Evolutionary conservation across 768 basidiomycete species (phyloP).

Genomic region (Termitomyces sp.): DNA sequence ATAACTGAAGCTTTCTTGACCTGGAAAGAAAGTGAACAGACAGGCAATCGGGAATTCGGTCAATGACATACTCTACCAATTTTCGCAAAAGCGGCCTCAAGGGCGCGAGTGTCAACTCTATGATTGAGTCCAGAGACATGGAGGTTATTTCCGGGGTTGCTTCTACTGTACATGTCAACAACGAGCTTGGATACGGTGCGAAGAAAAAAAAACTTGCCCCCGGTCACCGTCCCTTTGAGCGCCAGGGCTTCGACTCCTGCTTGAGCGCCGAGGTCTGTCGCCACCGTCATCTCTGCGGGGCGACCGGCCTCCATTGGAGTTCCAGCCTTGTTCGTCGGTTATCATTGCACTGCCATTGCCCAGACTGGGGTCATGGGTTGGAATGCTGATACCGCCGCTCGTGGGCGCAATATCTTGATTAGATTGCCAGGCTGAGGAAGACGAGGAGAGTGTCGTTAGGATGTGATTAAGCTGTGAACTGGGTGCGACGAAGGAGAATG

Average conservation of each 20-base stretch:
- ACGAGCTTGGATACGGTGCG: constrained; percentile 16
- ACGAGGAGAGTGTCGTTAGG: constrained; percentile 31
- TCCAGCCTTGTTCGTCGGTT: constrained; percentile 57
- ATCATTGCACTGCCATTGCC: constrained; percentile 36
- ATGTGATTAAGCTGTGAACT: constrained; percentile 26
- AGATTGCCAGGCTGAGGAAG: constrained; percentile 71
- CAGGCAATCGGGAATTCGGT: background rate
- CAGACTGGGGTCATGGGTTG: constrained; percentile 43
- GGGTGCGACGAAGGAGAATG: constrained; percentile 19
- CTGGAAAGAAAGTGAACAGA: constrained; percentile 29
- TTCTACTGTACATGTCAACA: constrained; percentile 24
- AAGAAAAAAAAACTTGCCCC: constrained; percentile 37
- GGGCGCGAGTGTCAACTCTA: constrained; percentile 71
- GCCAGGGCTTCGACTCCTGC: constrained; percentile 76
- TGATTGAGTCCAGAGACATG: constrained; percentile 56
- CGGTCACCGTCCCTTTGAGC: constrained; percentile 40
- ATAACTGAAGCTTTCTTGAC: constrained; percentile 68
- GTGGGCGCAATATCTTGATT: constrained; percentile 71
- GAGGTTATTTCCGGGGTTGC: constrained; percentile 65
- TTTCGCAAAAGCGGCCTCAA: constrained; percentile 86
- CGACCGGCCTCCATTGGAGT: constrained; percentile 34
- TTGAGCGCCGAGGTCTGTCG: constrained; percentile 57
- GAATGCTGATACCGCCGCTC: constrained; percentile 57
- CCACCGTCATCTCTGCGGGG: constrained; percentile 34
- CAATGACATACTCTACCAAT: constrained; percentile 68